Base-by-base conservation (phyloP, 2,329 filamentous ascomycete genomes). In the Alternaria postmessia region DNA sequence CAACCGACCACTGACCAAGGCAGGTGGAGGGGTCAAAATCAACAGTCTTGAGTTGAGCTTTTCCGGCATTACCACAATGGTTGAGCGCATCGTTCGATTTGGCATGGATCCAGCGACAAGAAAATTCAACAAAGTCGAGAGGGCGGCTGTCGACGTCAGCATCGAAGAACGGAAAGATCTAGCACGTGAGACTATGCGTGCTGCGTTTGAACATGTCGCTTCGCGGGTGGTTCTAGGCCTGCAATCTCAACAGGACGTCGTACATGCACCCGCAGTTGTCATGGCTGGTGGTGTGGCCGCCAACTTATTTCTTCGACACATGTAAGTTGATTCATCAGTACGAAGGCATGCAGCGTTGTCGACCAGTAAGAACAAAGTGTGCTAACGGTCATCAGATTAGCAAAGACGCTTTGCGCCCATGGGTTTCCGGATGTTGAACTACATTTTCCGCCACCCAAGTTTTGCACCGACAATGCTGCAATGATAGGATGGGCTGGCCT, bases 401-500 rank as follows among this genome's bases (percentile, higher is more conserved):
- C 82, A 2, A 78, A 76, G n/a, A 86, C 83, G 51, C 81, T 97
- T 42, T 85, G 89, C 64, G 85, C 83, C n/a, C 86, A 90, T 43
- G 91, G 91, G 0, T 89, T 88, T 72, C 73, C 75, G 0, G 69
- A 87, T 64, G 76, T 96, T 28, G 70, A 83, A 11, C 77, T 97
- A 7, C 79, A 89, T 30, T 91, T 90, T 56, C 94, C 95, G n/a
- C 93, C 93, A 3, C 79, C 87, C 9, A 82, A 84, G 42, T 83
- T 94, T 54, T 98, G 95, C 75, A 97, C 93, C 0, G 95, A 99
- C 73, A 98, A 99, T 78, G 95, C 95, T 12, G 92, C 93, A 48
- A 99, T 99, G 95, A 94, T 98, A 75, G 94, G 91, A 1, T 98
- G 95, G 94, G 85, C 94, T 1, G 95, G 91, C 0, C 85, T 94